A percentile compares a stretch with the other conserved stretches of the same genome.
Evolutionary conservation across 2,329 filamentous ascomycete genomes (phyloP).

Genomic region (Neoarthrinium moseri): DNA sequence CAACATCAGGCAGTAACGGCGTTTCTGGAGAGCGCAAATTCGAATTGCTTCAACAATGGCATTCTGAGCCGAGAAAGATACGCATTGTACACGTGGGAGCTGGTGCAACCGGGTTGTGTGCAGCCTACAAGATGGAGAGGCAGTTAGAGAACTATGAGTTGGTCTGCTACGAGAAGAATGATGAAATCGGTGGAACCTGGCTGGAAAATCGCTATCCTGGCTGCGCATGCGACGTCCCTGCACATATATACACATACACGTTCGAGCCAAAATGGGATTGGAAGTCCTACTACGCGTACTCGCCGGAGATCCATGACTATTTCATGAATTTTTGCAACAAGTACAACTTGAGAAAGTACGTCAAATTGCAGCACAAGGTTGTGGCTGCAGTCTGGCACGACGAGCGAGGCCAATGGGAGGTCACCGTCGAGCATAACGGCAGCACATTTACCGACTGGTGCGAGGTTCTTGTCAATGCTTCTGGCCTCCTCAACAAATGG

Average conservation of each 20-base stretch:
- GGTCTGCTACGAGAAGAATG: conserved; percentile 4
- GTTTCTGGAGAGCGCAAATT: too few relatives aligned
- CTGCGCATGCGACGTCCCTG: background rate
- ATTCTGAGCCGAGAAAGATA: too few relatives aligned
- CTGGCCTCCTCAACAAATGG: conserved; percentile 7
- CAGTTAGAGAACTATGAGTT: too few relatives aligned
- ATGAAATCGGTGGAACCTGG: conserved; percentile 1
- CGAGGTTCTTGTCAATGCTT: conserved; percentile 12
- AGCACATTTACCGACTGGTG: conserved; percentile 12
- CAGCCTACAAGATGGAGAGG: too few relatives aligned
- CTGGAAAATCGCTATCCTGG: conserved; percentile 4
- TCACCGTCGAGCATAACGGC: conserved; percentile 21
- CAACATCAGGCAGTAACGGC: too few relatives aligned
- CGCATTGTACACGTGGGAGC: too few relatives aligned
- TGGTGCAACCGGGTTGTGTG: too few relatives aligned
- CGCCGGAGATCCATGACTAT: conserved; percentile 12
- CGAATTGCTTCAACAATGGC: too few relatives aligned
- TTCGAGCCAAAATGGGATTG: conserved; percentile 3
- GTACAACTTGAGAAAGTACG: conserved; percentile 9
- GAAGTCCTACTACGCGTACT: background rate
- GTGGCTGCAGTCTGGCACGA: conserved; percentile 26
- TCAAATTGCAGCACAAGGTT: conserved; percentile 22
- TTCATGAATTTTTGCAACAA: conserved; percentile 15
- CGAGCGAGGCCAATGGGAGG: conserved; percentile 23
- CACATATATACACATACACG: background rate